Percentiles rank a stretch among this genome's conserved stretches.
Evolutionary conservation across 2,329 filamentous ascomycete species (phyloP).

Genomic region (Pestalotiopsis sp.): DNA sequence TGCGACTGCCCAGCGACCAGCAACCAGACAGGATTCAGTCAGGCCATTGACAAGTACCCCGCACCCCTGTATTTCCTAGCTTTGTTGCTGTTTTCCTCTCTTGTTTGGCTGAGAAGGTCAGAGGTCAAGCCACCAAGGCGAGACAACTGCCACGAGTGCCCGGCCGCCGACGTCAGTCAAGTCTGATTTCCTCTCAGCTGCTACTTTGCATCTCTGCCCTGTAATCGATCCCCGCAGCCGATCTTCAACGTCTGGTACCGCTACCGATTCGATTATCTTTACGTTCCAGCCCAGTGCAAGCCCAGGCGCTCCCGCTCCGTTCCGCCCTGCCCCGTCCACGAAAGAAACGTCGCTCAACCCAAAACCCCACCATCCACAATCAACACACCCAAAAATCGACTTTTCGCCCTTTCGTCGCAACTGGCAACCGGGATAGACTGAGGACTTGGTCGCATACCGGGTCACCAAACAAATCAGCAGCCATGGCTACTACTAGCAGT

Average conservation of each 20-base stretch:
- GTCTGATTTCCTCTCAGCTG: background rate
- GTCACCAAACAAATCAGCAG: conserved; percentile 16
- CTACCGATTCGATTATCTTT: background rate
- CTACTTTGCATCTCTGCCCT: background rate
- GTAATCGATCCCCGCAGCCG: background rate
- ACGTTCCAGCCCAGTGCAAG: background rate
- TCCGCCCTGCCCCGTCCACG: background rate
- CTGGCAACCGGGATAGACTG: conserved; percentile 1
- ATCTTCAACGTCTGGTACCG: background rate
- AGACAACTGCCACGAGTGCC: background rate
- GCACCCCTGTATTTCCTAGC: background rate
- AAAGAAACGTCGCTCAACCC: conserved; percentile 1
- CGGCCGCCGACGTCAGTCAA: background rate
- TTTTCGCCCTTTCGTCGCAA: background rate
- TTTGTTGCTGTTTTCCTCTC: background rate
- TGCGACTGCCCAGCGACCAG: background rate
- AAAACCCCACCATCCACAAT: background rate
- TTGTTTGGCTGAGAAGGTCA: background rate
- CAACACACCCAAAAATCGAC: background rate
- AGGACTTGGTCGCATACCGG: background rate
- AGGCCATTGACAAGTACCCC: background rate
- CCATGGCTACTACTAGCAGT: conserved; percentile 44
- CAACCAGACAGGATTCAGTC: background rate
- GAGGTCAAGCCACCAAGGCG: background rate
- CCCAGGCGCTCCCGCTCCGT: background rate